These are phyloP conservation scores for Acacia pycnantha DNA, from an alignment of 331 rosid species.

Conservation along the genomic window DNA sequence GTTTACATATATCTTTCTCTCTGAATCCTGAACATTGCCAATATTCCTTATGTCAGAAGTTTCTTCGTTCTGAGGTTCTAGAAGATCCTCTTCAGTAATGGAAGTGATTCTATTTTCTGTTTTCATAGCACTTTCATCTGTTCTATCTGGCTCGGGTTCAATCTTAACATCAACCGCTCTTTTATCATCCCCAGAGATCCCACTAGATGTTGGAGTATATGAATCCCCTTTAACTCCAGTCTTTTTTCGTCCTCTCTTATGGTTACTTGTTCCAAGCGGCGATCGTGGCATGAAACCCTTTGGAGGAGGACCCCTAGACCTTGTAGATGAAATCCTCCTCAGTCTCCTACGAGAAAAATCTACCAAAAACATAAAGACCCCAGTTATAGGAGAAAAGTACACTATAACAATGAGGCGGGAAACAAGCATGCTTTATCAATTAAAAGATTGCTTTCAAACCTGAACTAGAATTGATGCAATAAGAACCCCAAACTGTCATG, in stretches of 20 bases:
- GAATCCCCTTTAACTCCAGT: slow-evolving; percentile 48
- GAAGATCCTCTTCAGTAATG: slow-evolving; percentile 36
- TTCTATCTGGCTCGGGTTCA: slow-evolving; percentile 32
- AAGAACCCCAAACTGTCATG: slow-evolving; percentile 44
- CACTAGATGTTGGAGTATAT: slow-evolving; percentile 40
- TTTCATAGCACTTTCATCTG: slow-evolving; percentile 33
- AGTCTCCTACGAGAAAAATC: slow-evolving; percentile 70
- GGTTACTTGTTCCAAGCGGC: slow-evolving; percentile 37
- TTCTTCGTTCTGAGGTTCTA: slow-evolving; percentile 28
- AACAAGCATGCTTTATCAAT: slow-evolving; percentile 10
- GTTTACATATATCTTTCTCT: slow-evolving; percentile 19
- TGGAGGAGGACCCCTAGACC: slow-evolving; percentile 45
- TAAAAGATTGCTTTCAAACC: slow-evolving; percentile 43
- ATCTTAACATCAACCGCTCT: slow-evolving; percentile 32
- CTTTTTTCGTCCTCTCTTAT: slow-evolving; percentile 40
- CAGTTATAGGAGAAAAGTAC: neutral
- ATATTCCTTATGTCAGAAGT: slow-evolving; percentile 30
- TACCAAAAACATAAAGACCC: slow-evolving; percentile 26
- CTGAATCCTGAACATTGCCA: slow-evolving; percentile 36
- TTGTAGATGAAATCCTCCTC: slow-evolving; percentile 47
- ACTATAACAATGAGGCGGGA: neutral
- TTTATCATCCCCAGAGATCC: slow-evolving; percentile 28
- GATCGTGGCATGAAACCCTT: slow-evolving; percentile 56
- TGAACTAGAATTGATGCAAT: slow-evolving; percentile 52
- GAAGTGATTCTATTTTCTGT: slow-evolving; percentile 35